Conservation (phyloP, 441 rosid genomes). For the California macrophylla region DNA sequence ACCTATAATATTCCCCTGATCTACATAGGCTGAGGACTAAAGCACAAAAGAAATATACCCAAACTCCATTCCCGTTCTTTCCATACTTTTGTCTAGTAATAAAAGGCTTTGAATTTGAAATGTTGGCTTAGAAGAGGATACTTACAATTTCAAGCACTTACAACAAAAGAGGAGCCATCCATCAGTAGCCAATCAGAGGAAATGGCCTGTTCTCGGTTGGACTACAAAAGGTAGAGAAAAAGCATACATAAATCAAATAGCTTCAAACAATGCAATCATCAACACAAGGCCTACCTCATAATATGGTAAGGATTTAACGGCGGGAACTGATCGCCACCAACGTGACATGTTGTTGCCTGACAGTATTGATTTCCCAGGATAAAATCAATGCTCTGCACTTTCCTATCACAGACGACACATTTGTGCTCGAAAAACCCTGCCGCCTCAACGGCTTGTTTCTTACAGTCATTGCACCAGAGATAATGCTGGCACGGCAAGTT, state of each 20-base stretch:
- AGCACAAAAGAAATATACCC: too few species aligned
- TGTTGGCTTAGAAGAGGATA: not conserved
- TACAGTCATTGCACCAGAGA: constrained; percentile 68
- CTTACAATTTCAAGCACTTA: constrained; percentile 1
- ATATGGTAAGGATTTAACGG: constrained; percentile 12
- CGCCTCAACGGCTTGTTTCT: constrained; percentile 26
- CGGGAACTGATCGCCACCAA: constrained; percentile 16
- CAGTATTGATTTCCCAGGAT: constrained; percentile 16
- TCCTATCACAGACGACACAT: constrained; percentile 62
- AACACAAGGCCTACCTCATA: constrained; percentile 16
- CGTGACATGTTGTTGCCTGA: constrained; percentile 9
- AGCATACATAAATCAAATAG: not conserved
- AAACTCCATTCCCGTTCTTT: too few species aligned
- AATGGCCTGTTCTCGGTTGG: constrained; percentile 8
- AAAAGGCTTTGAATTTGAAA: not conserved
- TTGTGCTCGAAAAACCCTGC: constrained; percentile 37
- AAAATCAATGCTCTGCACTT: constrained; percentile 38
- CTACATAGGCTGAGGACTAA: too few species aligned
- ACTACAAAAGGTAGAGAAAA: constrained; percentile 10
- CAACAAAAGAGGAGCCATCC: not conserved
- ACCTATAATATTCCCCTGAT: too few species aligned
- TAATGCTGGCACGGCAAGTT: constrained; percentile 64
- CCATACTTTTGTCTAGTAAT: too few species aligned
- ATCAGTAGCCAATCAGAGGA: constrained; percentile 12
- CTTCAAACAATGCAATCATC: not conserved